Evolutionary conservation across 2,329 filamentous ascomycete species (phyloP).

Genomic region (Aspergillus nomiae): DNA sequence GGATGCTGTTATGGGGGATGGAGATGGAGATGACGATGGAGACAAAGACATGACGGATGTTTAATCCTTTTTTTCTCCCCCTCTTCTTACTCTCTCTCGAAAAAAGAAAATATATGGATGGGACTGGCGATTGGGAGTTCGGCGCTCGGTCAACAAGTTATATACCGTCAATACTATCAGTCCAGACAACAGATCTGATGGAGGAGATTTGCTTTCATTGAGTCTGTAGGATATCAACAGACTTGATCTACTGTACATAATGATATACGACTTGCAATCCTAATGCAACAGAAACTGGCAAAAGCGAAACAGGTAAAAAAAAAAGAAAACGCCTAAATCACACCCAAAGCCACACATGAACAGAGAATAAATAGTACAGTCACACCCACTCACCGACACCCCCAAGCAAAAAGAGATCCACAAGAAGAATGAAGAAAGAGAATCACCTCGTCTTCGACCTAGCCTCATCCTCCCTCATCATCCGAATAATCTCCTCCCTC

Average conservation of each 20-base stretch:
- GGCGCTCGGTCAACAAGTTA: conserved; percentile 5
- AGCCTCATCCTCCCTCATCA: conserved; percentile 44
- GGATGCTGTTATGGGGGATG: conserved; percentile 41
- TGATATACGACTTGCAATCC: conserved; percentile 9
- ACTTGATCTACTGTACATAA: conserved; percentile 15
- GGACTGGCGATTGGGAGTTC: conserved; percentile 5
- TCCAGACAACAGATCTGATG: neutral
- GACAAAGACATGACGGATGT: conserved; percentile 48
- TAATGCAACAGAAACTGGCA: neutral
- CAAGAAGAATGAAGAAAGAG: neutral
- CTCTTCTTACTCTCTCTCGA: neutral
- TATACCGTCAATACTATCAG: neutral
- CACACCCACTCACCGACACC: neutral
- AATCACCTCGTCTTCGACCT: conserved; percentile 11
- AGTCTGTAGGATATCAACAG: neutral
- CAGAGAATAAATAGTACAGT: neutral
- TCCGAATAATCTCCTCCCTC: conserved; percentile 42
- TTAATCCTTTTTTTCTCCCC: conserved; percentile 22
- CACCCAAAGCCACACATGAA: neutral
- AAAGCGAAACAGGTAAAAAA: neutral
- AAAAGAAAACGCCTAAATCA: neutral
- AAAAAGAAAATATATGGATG: neutral
- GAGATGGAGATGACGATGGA: conserved; percentile 35
- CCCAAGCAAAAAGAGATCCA: too few relatives aligned
- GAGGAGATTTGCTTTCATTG: conserved; percentile 5